These are phyloP conservation scores for Candida stauntonica DNA, from an alignment of 805 yeast species.

Conservation along the genomic window DNA sequence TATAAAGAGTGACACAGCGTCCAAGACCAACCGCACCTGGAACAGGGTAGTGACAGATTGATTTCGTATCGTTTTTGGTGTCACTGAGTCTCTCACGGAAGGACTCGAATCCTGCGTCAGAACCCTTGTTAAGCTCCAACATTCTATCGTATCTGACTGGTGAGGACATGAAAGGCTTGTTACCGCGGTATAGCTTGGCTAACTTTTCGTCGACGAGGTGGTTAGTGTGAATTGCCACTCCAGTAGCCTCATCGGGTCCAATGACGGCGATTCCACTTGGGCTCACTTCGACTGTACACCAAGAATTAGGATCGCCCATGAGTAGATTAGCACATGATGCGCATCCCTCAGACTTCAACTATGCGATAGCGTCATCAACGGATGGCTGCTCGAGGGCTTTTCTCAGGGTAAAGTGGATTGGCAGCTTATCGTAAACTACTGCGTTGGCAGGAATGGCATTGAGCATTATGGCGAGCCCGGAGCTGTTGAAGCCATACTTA, in stretches of 20 bases:
- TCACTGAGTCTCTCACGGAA: constrained; percentile 24
- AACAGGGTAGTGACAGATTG: constrained; percentile 20
- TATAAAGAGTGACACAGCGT: constrained; percentile 18
- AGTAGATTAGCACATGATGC: constrained; percentile 25
- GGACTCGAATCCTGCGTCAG: constrained; percentile 16
- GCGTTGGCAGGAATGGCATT: constrained; percentile 26
- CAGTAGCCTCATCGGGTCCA: constrained; percentile 10
- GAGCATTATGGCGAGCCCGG: constrained; percentile 21
- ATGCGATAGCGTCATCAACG: constrained; percentile 17
- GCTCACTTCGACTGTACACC: constrained; percentile 21
- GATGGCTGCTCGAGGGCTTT: constrained; percentile 27
- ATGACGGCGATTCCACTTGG: constrained; percentile 19
- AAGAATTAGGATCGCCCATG: constrained; percentile 23
- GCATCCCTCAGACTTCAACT: constrained; percentile 17
- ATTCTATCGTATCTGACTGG: constrained; percentile 17
- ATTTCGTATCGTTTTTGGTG: constrained; percentile 13
- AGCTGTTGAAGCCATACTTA: constrained; percentile 23
- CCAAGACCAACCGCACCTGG: constrained; percentile 18
- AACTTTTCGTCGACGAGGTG: constrained; percentile 17
- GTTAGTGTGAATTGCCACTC: constrained; percentile 25
- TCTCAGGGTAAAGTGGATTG: constrained; percentile 35
- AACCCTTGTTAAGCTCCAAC: constrained; percentile 11
- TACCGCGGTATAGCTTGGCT: constrained; percentile 6
- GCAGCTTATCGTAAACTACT: constrained; percentile 28
- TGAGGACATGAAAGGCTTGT: constrained; percentile 19